Base-by-base conservation (phyloP, 306 rosid genomes). In the Herpetospermum pedunculosum region DNA sequence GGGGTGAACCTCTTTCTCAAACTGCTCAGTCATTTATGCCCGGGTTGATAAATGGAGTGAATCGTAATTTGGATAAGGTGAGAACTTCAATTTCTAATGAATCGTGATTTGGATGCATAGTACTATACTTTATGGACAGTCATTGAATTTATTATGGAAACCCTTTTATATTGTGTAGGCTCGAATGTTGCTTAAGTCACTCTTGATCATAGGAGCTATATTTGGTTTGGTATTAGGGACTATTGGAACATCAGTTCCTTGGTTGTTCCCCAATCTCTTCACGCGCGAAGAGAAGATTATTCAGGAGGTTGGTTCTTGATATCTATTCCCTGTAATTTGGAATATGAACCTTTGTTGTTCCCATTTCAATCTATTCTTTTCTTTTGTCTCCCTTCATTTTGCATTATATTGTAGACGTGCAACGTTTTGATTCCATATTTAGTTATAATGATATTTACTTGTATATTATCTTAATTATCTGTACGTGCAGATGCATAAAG, bases 1-100 rank as follows among this genome's bases (percentile, higher is more conserved):
- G 93, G 97, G 98, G 98, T 52, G 97, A 93, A 78, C 98, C 98
- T 81, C 93, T 93, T 58, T 90, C 97, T 60, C 98, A 93, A 85
- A 89, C 98, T 58, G 98, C 98, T 19, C 97, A 93, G 57, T 82
- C 98, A 37, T 93, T 90, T 93, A 89, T 93, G 93, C 98, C 97
- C 1, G 97, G 86, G 79, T 84, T 89, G 77, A 41, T 93, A 30
- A 81, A 70, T 80, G 98, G 98, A 78, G 87, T 55, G 37, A 79
- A 87, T 47, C 81, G 80, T 47, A 93, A 69, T 79, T 83, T 87
- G 89, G 71, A 81, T 55, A 89, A 93, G 97, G 98, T 93, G 41
- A 63, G 87, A 77, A 52, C 46, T 83, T 4, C 25, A 7, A 12
- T 40, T 81, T 69, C 64, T 75, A 19, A 25, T 21, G 44, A 47